Evolutionary conservation across 768 basidiomycete genomes (phyloP).

Genomic region (Krasilnikovozyma curviuscula): DNA sequence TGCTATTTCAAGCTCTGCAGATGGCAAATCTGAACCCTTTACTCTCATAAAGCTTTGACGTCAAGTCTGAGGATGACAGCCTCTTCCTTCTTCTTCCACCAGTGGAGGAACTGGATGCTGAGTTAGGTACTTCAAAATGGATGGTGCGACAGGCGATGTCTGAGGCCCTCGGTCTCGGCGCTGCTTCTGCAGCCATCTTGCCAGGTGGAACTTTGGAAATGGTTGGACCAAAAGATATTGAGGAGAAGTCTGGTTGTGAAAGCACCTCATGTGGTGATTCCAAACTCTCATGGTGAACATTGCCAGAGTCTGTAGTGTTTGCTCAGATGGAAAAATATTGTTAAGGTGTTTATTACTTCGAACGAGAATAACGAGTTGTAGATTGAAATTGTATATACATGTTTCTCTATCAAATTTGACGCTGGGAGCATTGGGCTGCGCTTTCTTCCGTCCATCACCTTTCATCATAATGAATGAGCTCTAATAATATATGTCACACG

Average conservation of each 20-base stretch:
- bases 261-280: no score
- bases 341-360: no score
- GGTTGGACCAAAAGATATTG: conserved; percentile 14
- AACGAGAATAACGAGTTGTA: no score
- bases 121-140: conserved; percentile 49
- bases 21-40: not conserved
- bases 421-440: no score
- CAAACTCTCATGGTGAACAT: no score
- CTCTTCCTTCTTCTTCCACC: conserved; percentile 40
- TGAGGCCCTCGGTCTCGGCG: conserved; percentile 17
- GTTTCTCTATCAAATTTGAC: no score
- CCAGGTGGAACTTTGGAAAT: conserved; percentile 11
- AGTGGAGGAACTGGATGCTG: conserved; percentile 35
- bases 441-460: no score
- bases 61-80: conserved; percentile 31
- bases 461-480: no score
- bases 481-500: no score
- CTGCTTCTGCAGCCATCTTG: conserved; percentile 17
- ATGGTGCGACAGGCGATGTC: conserved; percentile 31
- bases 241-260: conserved; percentile 1
- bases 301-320: no score
- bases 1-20: not conserved
- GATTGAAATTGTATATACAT: no score
- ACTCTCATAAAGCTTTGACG: conserved; percentile 39
- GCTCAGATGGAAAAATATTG: no score